Percentiles rank a stretch among this genome's conserved stretches.
These are phyloP conservation scores for Trichosporon sp. DNA, from an alignment of 1,284 basidiomycete genomes.

Conservation along the genomic window DNA sequence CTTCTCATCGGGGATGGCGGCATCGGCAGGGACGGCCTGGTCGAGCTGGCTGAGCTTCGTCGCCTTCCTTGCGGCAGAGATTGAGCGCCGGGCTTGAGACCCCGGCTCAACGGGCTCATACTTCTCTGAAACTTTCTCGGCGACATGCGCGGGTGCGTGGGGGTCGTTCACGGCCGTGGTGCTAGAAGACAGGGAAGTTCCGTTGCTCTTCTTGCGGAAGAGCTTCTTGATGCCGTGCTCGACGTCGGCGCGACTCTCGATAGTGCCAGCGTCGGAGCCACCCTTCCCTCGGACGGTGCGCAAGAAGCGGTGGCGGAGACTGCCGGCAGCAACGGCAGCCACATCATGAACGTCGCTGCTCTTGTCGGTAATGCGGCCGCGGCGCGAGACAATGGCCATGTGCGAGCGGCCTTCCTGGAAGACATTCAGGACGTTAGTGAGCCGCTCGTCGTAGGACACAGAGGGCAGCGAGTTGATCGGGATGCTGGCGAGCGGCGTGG, in stretches of 20 bases:
- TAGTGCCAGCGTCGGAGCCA: conserved; percentile 53
- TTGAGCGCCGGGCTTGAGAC: background rate
- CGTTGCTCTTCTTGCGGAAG: conserved; percentile 14
- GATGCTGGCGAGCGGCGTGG: conserved; percentile 68
- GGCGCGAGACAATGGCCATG: conserved; percentile 78
- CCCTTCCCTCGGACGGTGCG: conserved; percentile 7
- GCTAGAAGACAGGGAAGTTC: conserved; percentile 5
- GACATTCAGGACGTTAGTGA: conserved; percentile 79
- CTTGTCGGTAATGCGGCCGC: conserved; percentile 40
- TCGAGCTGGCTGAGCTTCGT: conserved; percentile 55
- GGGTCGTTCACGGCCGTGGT: background rate
- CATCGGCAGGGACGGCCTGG: conserved; percentile 78
- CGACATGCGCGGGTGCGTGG: background rate
- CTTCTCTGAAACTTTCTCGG: background rate
- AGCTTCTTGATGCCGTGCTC: conserved; percentile 20
- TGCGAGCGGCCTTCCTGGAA: conserved; percentile 89
- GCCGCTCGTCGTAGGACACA: conserved; percentile 76
- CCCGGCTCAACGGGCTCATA: background rate
- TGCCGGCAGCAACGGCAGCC: conserved; percentile 53
- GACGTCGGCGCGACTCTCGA: conserved; percentile 52
- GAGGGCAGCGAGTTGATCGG: conserved; percentile 79
- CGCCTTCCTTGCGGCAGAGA: conserved; percentile 6
- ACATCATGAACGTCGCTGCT: conserved; percentile 34
- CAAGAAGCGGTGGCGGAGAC: conserved; percentile 44
- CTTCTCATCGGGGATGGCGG: conserved; percentile 64